Conservation (phyloP, 1,139 yeast genomes). For the Saccharomyces uvarum region DNA sequence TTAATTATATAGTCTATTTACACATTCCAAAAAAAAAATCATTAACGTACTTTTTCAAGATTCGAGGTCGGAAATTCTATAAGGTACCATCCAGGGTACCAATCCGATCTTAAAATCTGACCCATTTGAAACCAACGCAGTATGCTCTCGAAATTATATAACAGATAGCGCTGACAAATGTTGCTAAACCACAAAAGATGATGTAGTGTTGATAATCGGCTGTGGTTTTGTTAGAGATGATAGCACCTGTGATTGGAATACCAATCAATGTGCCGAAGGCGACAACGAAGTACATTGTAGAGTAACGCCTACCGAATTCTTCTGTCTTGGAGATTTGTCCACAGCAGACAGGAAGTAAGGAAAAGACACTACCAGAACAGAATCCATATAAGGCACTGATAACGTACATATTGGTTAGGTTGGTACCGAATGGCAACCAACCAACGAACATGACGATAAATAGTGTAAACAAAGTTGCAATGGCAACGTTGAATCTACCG, state of each 20-base stretch:
- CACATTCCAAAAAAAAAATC: not conserved
- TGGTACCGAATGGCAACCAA: conserved; percentile 41
- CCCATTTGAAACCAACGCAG: conserved; percentile 19
- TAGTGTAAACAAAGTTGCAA: conserved; percentile 35
- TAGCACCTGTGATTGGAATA: conserved; percentile 48
- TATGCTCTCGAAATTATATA: conserved; percentile 21
- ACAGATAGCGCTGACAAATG: conserved; percentile 15
- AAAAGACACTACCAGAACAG: conserved; percentile 43
- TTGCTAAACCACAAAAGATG: conserved; percentile 20
- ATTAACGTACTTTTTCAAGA: not conserved
- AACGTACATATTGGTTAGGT: conserved; percentile 36
- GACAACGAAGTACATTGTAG: conserved; percentile 59
- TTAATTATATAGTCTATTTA: not conserved
- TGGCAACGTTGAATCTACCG: conserved; percentile 49
- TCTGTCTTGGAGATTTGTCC: conserved; percentile 60
- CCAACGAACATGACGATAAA: conserved; percentile 38
- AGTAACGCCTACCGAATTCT: conserved; percentile 60
- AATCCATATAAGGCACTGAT: conserved; percentile 49
- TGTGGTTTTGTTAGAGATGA: conserved; percentile 30
- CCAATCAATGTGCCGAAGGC: conserved; percentile 51
- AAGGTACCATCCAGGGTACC: not conserved
- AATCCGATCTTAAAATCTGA: conserved; percentile 10
- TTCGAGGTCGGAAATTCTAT: not conserved
- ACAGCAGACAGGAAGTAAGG: conserved; percentile 44
- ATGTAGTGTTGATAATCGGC: conserved; percentile 20